Evolutionary conservation across 1,139 yeast species (phyloP), one percentile per base, ranked within the genome.

Genomic region (Pneumocystis oryctolagi): DNA sequence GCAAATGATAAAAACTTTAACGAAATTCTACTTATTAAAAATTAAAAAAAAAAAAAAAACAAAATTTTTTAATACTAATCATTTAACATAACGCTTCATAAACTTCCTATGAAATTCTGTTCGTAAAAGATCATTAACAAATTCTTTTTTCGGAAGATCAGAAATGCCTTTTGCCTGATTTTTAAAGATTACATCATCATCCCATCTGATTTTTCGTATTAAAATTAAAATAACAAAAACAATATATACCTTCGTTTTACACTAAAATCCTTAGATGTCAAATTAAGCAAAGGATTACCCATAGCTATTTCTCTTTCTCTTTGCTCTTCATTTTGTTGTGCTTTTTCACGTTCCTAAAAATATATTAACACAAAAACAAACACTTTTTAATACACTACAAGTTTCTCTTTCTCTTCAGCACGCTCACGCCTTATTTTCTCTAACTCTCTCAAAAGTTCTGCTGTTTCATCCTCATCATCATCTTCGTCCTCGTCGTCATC

Each of bases 81-180:
- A 47, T 47, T 47, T 47, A 18, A 88, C 76, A 69, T 82, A 86
- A 69, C 83, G 84, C 64, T 83, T 79, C 74, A 89, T 74, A 70
- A 89, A 89, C 66, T 82, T 79, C 67, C 82, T 78, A 71, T 89
- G 96, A 68, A 81, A 82, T 30, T 84, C 85, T 4, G 92, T 85
- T 62, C 83, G 77, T 30, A 85, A 72, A 65, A 87, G 76, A 69
- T 87, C 87, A 66, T 85, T 87, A 28, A 86, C 79, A 69, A 79
- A 84, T n/a, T 72, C 74, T 31, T 72, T 70, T 37, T 31, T 67
- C 62, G 55, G 67, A 66, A 47, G 64, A 65, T 31, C 69, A 67
- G 62, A 64, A n/a, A 64, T 64, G 8, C 68, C 69, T 63, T 42
- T 71, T 68, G 76, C 74, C 59, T 76, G 75, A 61, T 76, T 76